phyloP scores from a whole-genome alignment of 306 rosid species.

The Abrus pulchellus region DNA sequence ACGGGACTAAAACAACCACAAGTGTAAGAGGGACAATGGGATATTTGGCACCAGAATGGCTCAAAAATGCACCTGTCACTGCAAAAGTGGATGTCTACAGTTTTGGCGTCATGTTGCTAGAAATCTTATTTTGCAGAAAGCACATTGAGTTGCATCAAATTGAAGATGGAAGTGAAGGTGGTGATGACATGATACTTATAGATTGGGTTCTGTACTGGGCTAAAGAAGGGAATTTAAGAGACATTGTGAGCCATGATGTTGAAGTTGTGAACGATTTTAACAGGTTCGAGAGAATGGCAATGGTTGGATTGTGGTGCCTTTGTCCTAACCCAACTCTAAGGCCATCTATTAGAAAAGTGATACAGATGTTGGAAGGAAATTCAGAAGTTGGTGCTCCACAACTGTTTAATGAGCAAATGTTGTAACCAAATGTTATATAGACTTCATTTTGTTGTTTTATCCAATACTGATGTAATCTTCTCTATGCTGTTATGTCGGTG shows the following conservation, averaged over 20 bases:
- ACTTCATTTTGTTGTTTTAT: neutral
- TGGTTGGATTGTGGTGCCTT: slow-evolving; percentile 53
- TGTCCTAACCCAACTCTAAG: slow-evolving; percentile 46
- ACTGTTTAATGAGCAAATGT: slow-evolving; percentile 6
- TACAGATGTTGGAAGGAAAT: slow-evolving; percentile 52
- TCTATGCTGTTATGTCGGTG: no score
- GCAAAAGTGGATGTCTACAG: slow-evolving; percentile 56
- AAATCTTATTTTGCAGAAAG: slow-evolving; percentile 48
- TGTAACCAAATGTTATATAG: neutral
- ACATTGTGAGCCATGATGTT: slow-evolving; percentile 30
- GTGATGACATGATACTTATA: slow-evolving; percentile 42
- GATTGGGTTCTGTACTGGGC: slow-evolving; percentile 45
- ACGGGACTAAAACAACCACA: slow-evolving; percentile 45
- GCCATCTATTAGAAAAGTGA: slow-evolving; percentile 47
- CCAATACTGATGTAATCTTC: neutral
- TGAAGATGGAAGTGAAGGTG: slow-evolving; percentile 25
- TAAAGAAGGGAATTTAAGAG: slow-evolving; percentile 44
- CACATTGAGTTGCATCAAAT: slow-evolving; percentile 49
- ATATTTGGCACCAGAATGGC: slow-evolving; percentile 61
- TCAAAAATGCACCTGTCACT: slow-evolving; percentile 53
- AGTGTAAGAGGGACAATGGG: slow-evolving; percentile 55
- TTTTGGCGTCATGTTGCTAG: slow-evolving; percentile 50
- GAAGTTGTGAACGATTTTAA: slow-evolving; percentile 37
- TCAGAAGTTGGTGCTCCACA: slow-evolving; percentile 46
- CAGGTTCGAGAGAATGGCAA: slow-evolving; percentile 54